A percentile compares a stretch with the other conserved stretches of the same genome.
Conservation (phyloP, 2,329 filamentous ascomycete genomes). For the Sclerotinia spermophila region DNA sequence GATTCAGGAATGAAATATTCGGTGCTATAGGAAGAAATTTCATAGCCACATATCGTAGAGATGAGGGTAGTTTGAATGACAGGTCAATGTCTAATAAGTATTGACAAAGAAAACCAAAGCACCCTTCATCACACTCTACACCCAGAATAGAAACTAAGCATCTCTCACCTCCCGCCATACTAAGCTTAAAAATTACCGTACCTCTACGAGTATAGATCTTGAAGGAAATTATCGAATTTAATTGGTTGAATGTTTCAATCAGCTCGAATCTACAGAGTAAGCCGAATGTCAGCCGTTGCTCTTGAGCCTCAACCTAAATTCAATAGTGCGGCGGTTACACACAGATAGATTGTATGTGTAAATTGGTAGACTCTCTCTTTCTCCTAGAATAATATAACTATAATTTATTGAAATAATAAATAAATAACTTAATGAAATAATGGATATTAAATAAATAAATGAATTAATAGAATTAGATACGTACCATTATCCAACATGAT, state of each 20-base stretch:
- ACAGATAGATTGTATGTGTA: no score
- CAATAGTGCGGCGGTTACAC: background rate
- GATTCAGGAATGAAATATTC: no score
- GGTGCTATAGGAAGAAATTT: background rate
- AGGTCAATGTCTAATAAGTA: background rate
- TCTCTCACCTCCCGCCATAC: background rate
- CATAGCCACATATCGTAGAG: background rate
- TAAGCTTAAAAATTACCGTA: conserved; percentile 5
- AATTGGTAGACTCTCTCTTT: background rate
- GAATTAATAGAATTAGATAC: no score
- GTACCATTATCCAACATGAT: background rate
- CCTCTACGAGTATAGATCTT: no score
- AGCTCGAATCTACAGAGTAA: no score
- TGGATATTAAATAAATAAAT: no score
- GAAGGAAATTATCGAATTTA: no score
- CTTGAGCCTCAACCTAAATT: background rate
- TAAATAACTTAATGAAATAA: no score
- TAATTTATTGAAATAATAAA: no score
- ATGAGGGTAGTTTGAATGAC: background rate
- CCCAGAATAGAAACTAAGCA: background rate
- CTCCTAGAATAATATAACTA: background rate
- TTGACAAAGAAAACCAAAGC: background rate
- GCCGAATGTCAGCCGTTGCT: no score
- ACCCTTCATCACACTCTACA: background rate
- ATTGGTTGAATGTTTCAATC: no score